These are phyloP conservation scores for Corymbia maculata DNA, from an alignment of 345 rosid genomes.

Conservation along the genomic window DNA sequence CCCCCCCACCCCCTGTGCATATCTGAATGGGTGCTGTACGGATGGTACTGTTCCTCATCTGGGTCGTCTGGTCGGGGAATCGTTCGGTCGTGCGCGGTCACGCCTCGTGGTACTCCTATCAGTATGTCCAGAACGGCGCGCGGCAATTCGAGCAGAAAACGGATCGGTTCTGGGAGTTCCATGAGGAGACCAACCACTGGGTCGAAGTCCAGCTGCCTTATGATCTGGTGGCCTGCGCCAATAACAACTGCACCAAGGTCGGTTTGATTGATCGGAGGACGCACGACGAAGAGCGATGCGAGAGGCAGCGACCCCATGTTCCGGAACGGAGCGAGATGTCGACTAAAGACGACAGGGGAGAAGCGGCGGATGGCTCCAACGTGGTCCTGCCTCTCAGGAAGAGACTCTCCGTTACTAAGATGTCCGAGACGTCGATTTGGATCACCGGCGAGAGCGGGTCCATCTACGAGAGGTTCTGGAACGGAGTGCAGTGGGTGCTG, in stretches of 20 bases:
- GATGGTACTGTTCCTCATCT: slow-evolving; percentile 3
- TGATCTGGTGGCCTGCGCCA: slow-evolving; percentile 48
- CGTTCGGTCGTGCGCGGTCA: slow-evolving; percentile 1
- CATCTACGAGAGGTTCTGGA: slow-evolving; percentile 68
- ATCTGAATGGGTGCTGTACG: background rate
- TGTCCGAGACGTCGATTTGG: slow-evolving; percentile 61
- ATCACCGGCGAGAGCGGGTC: slow-evolving; percentile 60
- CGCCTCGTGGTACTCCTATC: slow-evolving; percentile 20
- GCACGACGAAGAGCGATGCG: background rate
- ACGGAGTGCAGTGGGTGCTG: slow-evolving; percentile 65
- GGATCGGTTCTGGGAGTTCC: slow-evolving; percentile 55
- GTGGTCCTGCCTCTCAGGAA: slow-evolving; percentile 34
- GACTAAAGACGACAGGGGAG: slow-evolving; percentile 6
- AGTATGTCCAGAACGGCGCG: slow-evolving; percentile 9
- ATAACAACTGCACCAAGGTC: slow-evolving; percentile 42
- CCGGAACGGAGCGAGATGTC: slow-evolving; percentile 3
- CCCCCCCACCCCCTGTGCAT: background rate
- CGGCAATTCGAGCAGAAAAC: slow-evolving; percentile 44
- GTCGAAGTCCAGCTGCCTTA: slow-evolving; percentile 55
- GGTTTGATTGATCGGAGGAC: slow-evolving; percentile 30
- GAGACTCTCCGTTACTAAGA: slow-evolving; percentile 46
- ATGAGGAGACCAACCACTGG: slow-evolving; percentile 43
- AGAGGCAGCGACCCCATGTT: background rate
- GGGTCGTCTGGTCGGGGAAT: slow-evolving; percentile 14
- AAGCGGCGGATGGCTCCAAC: slow-evolving; percentile 3